Evolutionary conservation across 306 rosid species (phyloP), one percentile per base, ranked within the genome.

Genomic region (Spatholobus suberectus): DNA sequence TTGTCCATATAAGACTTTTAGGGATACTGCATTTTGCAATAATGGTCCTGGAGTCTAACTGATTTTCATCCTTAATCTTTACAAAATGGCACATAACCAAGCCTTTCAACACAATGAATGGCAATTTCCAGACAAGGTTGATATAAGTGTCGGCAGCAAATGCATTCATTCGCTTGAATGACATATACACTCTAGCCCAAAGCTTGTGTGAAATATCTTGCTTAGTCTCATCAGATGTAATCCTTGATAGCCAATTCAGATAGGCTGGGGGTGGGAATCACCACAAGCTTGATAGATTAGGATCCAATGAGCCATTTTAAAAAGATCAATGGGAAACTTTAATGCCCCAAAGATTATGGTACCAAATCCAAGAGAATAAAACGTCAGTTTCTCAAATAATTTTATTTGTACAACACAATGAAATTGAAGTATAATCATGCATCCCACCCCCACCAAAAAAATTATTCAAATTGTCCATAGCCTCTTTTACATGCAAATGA

Each of bases 341-440:
- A n/a, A n/a, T n/a, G 32, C 20, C 81, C 71, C 59, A 76, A 40
- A 40, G 35, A 75, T 23, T 20, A 57, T 24, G 70, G 43, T 41
- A 40, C 11, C 49, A 57, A 54, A 79, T 41, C 51, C 54, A 58
- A 23, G 76, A 75, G 21, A 75, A 47, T 41, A 47, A 49, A 77
- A 83, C 0, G 34, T 14, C 62, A 44, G 44, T 73, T 20, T 46
- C 46, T 29, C 75, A 79, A 54, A 63, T 43, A 71, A 44, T 12
- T 46, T 20, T 35, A 57, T 18, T 54, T 13, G 59, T 20, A 43
- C 24, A 70, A 14, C 37, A 23, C 43, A 68, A 41, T 55, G 32
- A 40, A 54, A 54, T 65, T 37, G 52, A 51, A 38, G 34, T 40
- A 79, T 21, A 46, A 71, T 38, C 57, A 79, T 26, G 8, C 0